phyloP scores from a whole-genome alignment of 495 filamentous ascomycete genomes.

The Xylaria acuta region DNA sequence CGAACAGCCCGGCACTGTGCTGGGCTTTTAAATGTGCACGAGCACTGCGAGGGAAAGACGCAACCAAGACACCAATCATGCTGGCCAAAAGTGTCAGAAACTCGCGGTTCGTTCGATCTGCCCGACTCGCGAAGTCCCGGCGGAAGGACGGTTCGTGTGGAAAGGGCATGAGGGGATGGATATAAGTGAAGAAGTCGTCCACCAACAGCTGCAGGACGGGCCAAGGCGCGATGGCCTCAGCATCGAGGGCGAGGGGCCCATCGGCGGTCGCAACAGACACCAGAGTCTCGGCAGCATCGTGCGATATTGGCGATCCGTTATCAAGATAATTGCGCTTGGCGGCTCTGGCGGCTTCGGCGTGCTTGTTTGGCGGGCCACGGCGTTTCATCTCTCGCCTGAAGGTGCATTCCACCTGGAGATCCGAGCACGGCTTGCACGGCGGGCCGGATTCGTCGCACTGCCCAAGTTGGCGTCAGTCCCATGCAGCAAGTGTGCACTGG shows the following conservation, averaged over 20 bases:
- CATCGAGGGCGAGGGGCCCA: constrained; percentile 50
- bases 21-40: constrained; percentile 71
- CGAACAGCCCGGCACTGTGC: constrained; percentile 60
- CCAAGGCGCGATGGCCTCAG: constrained; percentile 78
- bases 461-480: constrained; percentile 27
- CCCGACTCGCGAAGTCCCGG: constrained; percentile 68
- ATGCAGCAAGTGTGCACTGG: neutral
- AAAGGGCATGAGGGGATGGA: constrained; percentile 84
- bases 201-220: constrained; percentile 70
- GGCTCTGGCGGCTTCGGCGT: constrained; percentile 73
- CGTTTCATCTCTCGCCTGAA: constrained; percentile 79
- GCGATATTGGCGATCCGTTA: constrained; percentile 51
- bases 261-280: constrained; percentile 46
- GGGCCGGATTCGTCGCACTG: constrained; percentile 83
- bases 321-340: constrained; percentile 57
- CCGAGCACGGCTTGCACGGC: constrained; percentile 79
- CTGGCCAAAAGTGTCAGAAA: constrained; percentile 81
- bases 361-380: constrained; percentile 83
- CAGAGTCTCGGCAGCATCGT: constrained; percentile 57
- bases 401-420: constrained; percentile 83
- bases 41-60: constrained; percentile 82
- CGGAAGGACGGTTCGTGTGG: constrained; percentile 89
- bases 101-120: constrained; percentile 69
- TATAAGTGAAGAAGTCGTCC: constrained; percentile 90
- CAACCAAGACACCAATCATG: constrained; percentile 78